Conservation (phyloP, 257 asterid species). For the Cynanchum wilfordii region DNA sequence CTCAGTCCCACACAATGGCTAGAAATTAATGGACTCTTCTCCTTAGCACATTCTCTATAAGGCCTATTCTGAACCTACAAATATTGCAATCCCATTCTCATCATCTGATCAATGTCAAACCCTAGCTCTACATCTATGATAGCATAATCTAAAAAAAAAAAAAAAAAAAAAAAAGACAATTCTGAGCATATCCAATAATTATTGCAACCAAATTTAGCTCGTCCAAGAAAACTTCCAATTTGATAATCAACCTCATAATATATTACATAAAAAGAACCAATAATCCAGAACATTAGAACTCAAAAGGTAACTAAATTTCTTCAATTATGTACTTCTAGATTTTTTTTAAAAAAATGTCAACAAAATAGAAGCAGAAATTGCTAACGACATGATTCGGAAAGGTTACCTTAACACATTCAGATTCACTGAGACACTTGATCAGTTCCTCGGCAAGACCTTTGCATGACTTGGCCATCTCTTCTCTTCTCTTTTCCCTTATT, state of each 20-base stretch:
- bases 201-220: not conserved
- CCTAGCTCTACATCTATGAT: not conserved
- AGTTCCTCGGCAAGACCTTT: conserved; percentile 88
- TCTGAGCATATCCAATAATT: not conserved
- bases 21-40: conserved; percentile 65
- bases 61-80: conserved; percentile 72
- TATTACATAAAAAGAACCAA: not conserved
- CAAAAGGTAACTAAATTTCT: not conserved
- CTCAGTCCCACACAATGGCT: conserved; percentile 85
- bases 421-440: conserved; percentile 89
- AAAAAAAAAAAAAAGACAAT: not conserved
- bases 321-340: not conserved
- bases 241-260: not conserved
- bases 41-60: conserved; percentile 76
- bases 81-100: not conserved
- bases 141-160: too few relatives aligned
- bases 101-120: not conserved
- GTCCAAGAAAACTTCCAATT: conserved; percentile 7
- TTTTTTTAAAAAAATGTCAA: not conserved
- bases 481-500: not conserved
- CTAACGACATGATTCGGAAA: not conserved
- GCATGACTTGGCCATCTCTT: conserved; percentile 81
- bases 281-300: not conserved
- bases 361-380: not conserved
- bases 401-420: conserved; percentile 78